phyloP scores from a whole-genome alignment of 1,284 basidiomycete species.

The Baeospora myosura region DNA sequence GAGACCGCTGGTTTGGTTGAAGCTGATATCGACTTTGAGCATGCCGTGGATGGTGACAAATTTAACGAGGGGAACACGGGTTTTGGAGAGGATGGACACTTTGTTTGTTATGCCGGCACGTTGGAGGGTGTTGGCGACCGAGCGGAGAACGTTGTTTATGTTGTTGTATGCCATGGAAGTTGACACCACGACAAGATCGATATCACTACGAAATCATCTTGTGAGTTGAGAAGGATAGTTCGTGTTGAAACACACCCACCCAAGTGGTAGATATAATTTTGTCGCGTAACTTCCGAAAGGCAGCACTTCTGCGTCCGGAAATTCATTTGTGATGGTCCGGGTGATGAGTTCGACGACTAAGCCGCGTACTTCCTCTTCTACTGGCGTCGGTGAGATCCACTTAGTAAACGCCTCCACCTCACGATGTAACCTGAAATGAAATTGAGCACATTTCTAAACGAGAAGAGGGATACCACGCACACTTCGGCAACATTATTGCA shows the following conservation, averaged over 20 bases:
- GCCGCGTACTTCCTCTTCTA: slow-evolving; percentile 80
- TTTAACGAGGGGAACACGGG: slow-evolving; percentile 92
- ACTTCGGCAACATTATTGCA: slow-evolving; percentile 15
- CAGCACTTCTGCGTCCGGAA: slow-evolving; percentile 75
- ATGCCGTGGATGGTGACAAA: slow-evolving; percentile 76
- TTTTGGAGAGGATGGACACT: slow-evolving; percentile 83
- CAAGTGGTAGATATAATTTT: slow-evolving; percentile 87
- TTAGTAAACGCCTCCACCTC: slow-evolving; percentile 82
- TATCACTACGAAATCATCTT: slow-evolving; percentile 43
- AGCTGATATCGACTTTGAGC: slow-evolving; percentile 84
- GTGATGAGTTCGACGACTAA: slow-evolving; percentile 74
- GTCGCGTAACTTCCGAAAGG: slow-evolving; percentile 95
- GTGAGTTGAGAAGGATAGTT: slow-evolving; percentile 1
- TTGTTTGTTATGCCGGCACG: slow-evolving; percentile 48
- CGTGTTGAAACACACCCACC: slow-evolving; percentile 46
- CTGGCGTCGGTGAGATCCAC: slow-evolving; percentile 82
- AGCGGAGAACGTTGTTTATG: slow-evolving; percentile 51
- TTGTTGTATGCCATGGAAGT: slow-evolving; percentile 56
- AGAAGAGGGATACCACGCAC: slow-evolving; percentile 8
- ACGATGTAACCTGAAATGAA: slow-evolving; percentile 56
- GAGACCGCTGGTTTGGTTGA: slow-evolving; percentile 86
- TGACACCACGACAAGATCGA: slow-evolving; percentile 70
- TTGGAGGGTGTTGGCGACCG: slow-evolving; percentile 60
- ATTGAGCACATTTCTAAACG: slow-evolving; percentile 2
- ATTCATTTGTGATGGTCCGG: slow-evolving; percentile 54